Base-by-base conservation (phyloP, 345 rosid genomes). In the Adansonia digitata region DNA sequence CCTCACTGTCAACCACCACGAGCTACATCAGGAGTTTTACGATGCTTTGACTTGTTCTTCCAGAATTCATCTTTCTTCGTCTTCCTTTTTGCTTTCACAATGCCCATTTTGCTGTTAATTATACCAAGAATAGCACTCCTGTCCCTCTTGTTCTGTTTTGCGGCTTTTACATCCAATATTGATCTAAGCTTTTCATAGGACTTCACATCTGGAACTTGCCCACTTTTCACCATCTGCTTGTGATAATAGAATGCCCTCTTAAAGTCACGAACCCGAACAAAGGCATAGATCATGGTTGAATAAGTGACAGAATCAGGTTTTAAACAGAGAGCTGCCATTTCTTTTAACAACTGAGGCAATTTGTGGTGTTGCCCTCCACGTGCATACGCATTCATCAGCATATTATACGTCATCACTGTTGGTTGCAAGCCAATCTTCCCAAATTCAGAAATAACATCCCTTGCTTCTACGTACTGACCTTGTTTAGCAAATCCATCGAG, bases 381-480 rank as follows among this genome's bases (percentile, higher is more conserved):
- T 59, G 88, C 97, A 81, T 94, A 92, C 0, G 97, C 98, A 74
- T 92, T 91, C 91, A 94, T 91, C 84, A 94, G 86, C 94, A 94
- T 94, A 74, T 92, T 94, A 78, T 89, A 92, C 13, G 97, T 91
- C 91, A 94, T 86, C 62, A 91, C 84, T n/a, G 88, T 91, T 7
- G 98, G 97, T 51, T 76, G 87, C 75, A 94, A 80, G 7, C 97
- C 94, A 22, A 85, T 83, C 86, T 86, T 92, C 76, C 88, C 88
- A 74, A 91, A 92, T 75, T 92, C 97, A 40, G 82, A 87, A 42
- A 92, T 72, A 29, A 88, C 94, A 66, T 92, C 97, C 79, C 94
- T 89, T 31, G 98, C 93, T 86, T 94, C 97, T 3, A 80, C 29
- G n/a, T 89, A 92, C 34, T 61, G 87, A 27, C 98, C 98, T 85